Percentiles rank a stretch among this genome's conserved stretches.
phyloP scores from a whole-genome alignment of 2,329 filamentous ascomycete genomes.

The Talaromyces sp. region DNA sequence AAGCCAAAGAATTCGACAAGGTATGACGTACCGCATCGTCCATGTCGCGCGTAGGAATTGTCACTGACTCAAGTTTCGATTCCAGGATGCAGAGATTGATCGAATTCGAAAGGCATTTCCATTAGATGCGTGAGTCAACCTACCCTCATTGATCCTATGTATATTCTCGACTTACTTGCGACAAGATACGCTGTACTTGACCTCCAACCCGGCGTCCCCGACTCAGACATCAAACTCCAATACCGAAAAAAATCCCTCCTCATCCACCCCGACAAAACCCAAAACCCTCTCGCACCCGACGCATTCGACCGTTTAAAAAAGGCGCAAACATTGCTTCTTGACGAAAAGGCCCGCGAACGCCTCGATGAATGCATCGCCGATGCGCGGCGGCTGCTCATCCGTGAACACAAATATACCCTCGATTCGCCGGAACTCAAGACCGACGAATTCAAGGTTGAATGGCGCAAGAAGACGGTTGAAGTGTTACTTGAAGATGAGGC shows the following conservation, averaged over 20 bases:
- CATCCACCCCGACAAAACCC: constrained; percentile 97
- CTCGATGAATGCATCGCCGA: constrained; percentile 96
- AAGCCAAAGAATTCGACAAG: constrained; percentile 89
- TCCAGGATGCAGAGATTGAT: constrained; percentile 88
- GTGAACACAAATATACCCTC: constrained; percentile 87
- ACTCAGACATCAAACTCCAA: constrained; percentile 89
- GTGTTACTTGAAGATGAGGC: constrained; percentile 93
- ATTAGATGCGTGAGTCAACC: constrained; percentile 59
- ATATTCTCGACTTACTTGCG: not conserved
- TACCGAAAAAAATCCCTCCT: constrained; percentile 98
- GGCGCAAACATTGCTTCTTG: constrained; percentile 83
- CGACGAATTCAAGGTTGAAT: constrained; percentile 75
- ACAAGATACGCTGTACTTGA: constrained; percentile 85
- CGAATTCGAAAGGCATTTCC: constrained; percentile 89
- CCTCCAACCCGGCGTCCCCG: constrained; percentile 89
- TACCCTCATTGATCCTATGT: not conserved
- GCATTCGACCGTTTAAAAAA: constrained; percentile 97
- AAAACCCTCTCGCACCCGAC: constrained; percentile 84
- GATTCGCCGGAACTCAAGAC: constrained; percentile 81
- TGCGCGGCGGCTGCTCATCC: constrained; percentile 88
- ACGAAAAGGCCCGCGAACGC: constrained; percentile 82
- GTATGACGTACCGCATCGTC: constrained; percentile 40
- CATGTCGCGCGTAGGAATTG: not conserved
- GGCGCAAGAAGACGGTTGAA: constrained; percentile 84
- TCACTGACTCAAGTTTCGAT: constrained; percentile 20